A percentile compares a stretch with the other conserved stretches of the same genome.
These are phyloP conservation scores for Pseudocercospora fijiensis DNA, from an alignment of 2,329 filamentous ascomycete species.

Conservation along the genomic window DNA sequence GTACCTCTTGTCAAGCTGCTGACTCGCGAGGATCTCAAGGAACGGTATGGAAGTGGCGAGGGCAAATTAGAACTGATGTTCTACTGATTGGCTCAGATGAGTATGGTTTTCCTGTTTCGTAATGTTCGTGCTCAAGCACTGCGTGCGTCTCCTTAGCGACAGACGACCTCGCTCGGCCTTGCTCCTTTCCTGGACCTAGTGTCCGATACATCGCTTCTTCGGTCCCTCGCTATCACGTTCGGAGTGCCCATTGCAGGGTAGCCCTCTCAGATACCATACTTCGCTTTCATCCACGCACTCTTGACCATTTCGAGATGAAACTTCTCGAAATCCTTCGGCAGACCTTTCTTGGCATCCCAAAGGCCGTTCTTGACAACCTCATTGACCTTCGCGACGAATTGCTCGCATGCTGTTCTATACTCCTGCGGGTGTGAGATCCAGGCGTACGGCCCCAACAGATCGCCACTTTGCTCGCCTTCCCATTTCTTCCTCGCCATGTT, in stretches of 20 bases:
- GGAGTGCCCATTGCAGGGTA: not conserved
- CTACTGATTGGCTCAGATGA: conserved; percentile 49
- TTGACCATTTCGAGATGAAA: not conserved
- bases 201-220: not conserved
- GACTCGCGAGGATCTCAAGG: conserved; percentile 67
- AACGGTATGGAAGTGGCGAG: conserved; percentile 59
- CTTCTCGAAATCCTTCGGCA: not conserved
- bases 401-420: not conserved
- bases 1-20: conserved; percentile 76
- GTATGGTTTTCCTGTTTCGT: not conserved
- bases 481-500: not conserved
- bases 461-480: not conserved
- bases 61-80: conserved; percentile 62
- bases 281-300: not conserved
- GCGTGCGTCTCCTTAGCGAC: not conserved
- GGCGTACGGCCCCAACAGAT: not conserved
- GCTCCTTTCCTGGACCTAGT: not conserved
- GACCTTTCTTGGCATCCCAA: not conserved
- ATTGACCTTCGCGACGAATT: not conserved
- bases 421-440: not conserved
- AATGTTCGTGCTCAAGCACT: not conserved
- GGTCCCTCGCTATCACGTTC: not conserved
- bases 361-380: not conserved
- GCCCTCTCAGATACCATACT: not conserved
- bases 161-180: not conserved